These are phyloP conservation scores for Avicennia marina DNA, from an alignment of 257 asterid species.

Conservation along the genomic window DNA sequence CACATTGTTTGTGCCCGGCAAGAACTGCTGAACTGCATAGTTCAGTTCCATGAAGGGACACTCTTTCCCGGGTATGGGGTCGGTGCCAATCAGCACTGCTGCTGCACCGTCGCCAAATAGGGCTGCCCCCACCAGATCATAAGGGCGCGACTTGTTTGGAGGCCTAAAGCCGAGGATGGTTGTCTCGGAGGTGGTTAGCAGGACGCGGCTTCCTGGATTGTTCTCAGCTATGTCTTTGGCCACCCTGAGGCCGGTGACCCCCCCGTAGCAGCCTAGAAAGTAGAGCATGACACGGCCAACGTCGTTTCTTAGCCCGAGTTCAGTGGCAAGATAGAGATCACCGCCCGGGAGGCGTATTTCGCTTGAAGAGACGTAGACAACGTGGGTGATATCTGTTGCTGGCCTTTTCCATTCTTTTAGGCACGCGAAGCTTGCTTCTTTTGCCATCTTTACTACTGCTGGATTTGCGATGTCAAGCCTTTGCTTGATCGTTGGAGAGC, in stretches of 20 bases:
- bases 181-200: constrained; percentile 77
- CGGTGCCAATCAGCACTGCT: constrained; percentile 57
- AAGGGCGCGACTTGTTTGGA: constrained; percentile 72
- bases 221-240: constrained; percentile 95
- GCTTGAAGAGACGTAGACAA: constrained; percentile 82
- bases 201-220: constrained; percentile 84
- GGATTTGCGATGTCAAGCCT: constrained; percentile 78
- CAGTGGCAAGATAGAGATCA: constrained; percentile 73
- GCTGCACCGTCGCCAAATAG: constrained; percentile 91
- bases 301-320: constrained; percentile 60
- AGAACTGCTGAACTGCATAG: constrained; percentile 65
- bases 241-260: constrained; percentile 85
- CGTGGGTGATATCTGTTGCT: constrained; percentile 60
- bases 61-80: constrained; percentile 48
- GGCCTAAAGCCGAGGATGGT: constrained; percentile 87
- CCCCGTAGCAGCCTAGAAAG: constrained; percentile 90
- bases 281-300: constrained; percentile 79
- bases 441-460: constrained; percentile 76
- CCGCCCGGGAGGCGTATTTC: constrained; percentile 93
- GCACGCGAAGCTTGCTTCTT: constrained; percentile 65
- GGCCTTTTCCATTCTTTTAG: constrained; percentile 72
- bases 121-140: constrained; percentile 89
- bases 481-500: constrained; percentile 78
- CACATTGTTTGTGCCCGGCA: constrained; percentile 54
- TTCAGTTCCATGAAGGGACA: constrained; percentile 62